Conservation (phyloP, 768 basidiomycete species). For the Mycena crocata region DNA sequence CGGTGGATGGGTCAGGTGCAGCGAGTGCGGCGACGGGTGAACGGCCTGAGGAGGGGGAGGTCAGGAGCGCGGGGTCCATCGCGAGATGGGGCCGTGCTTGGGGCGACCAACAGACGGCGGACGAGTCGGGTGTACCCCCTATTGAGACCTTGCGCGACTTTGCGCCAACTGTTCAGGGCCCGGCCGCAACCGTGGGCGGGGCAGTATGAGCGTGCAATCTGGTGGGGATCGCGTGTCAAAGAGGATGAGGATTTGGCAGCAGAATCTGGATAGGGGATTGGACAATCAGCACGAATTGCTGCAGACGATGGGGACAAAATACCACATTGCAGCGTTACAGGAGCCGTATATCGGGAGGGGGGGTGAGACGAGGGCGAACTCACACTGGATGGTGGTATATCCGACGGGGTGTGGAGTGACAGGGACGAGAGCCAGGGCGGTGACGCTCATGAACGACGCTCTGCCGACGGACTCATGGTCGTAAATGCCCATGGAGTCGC, state of each 20-base stretch:
- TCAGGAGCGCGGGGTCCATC: too few species aligned
- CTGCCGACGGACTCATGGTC: slow-evolving; percentile 1
- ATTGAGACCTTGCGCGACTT: not conserved
- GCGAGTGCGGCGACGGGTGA: too few species aligned
- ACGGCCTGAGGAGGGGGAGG: too few species aligned
- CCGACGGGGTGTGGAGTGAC: not conserved
- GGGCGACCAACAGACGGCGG: not conserved
- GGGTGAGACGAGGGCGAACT: slow-evolving; percentile 2
- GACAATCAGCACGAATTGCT: slow-evolving; percentile 14
- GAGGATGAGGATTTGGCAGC: not conserved
- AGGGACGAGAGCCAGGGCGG: not conserved
- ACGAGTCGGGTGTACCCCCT: not conserved
- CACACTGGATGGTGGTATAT: not conserved
- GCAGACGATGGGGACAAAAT: not conserved
- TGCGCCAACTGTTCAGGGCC: not conserved
- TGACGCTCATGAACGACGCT: not conserved
- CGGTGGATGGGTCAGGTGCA: too few species aligned
- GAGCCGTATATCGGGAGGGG: not conserved
- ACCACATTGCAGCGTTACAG: slow-evolving; percentile 5
- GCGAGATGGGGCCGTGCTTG: not conserved
- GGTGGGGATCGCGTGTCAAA: not conserved
- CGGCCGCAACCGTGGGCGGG: slow-evolving; percentile 8
- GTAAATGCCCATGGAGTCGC: slow-evolving; percentile 33
- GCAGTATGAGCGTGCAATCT: not conserved
- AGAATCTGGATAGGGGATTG: not conserved